These are phyloP conservation scores for Dioscorea cayenensis DNA, from an alignment of 116 monocot species.

Conservation along the genomic window DNA sequence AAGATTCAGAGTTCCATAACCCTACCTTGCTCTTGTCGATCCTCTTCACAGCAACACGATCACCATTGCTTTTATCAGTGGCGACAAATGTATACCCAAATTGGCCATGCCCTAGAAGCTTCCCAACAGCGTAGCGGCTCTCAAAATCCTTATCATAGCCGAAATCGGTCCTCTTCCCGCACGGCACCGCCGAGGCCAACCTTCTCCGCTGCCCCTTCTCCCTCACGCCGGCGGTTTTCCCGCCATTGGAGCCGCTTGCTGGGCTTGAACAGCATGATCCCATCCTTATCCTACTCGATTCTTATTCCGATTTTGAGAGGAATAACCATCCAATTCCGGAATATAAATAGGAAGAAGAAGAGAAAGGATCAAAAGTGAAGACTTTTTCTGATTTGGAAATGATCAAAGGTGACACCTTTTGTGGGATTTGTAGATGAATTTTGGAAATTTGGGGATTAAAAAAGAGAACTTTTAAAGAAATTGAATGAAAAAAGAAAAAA, in stretches of 20 bases:
- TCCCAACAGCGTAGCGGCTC: slow-evolving; percentile 55
- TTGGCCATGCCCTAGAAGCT: slow-evolving; percentile 87
- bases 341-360: neutral
- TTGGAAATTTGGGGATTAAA: too few species aligned
- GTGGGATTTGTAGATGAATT: too few species aligned
- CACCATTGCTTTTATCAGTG: slow-evolving; percentile 53
- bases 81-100: slow-evolving; percentile 88
- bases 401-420: too few species aligned
- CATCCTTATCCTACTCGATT: neutral
- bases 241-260: neutral
- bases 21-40: slow-evolving; percentile 86
- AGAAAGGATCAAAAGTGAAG: neutral
- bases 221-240: neutral
- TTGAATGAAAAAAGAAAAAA: too few species aligned
- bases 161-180: slow-evolving; percentile 60
- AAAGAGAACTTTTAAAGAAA: too few species aligned
- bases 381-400: neutral
- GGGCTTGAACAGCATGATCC: neutral
- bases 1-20: neutral
- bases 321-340: neutral
- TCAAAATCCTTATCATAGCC: slow-evolving; percentile 70
- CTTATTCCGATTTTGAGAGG: neutral
- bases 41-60: slow-evolving; percentile 83
- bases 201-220: slow-evolving; percentile 2
- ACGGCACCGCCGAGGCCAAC: slow-evolving; percentile 25